These are phyloP conservation scores for Globisporangium alternatum DNA, from an alignment of 352 stramenopile species.

Conservation along the genomic window DNA sequence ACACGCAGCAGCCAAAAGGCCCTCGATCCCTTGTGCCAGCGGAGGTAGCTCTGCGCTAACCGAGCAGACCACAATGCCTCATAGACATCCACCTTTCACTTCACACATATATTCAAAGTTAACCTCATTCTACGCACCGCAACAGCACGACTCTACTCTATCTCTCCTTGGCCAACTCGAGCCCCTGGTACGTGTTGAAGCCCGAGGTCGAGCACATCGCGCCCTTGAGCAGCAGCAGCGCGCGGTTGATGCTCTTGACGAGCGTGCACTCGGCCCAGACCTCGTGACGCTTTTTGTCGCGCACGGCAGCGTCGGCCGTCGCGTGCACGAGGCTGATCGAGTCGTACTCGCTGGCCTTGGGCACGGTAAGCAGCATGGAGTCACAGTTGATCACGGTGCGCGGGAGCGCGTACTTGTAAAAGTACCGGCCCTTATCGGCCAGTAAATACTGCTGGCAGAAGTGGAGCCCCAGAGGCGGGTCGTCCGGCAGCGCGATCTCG, in stretches of 20 bases:
- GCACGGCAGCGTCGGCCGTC: constrained; percentile 10
- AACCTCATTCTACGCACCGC: too few relatives aligned
- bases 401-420: constrained; percentile 53
- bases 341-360: constrained; percentile 35
- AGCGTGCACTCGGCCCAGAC: constrained; percentile 30
- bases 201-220: constrained; percentile 16
- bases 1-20: too few relatives aligned
- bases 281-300: constrained; percentile 22
- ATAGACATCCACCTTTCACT: too few relatives aligned
- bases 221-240: constrained; percentile 17
- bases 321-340: constrained; percentile 13
- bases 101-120: too few relatives aligned
- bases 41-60: too few relatives aligned
- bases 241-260: constrained; percentile 24
- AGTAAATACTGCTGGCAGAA: constrained; percentile 27
- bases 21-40: too few relatives aligned
- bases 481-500: constrained; percentile 12
- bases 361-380: constrained; percentile 35
- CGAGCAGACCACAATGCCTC: too few relatives aligned
- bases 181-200: constrained; percentile 22
- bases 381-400: constrained; percentile 36
- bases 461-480: constrained; percentile 25
- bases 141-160: background rate
- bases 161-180: constrained; percentile 7
- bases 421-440: constrained; percentile 36